Conservation (phyloP, 2,329 filamentous ascomycete genomes). For the Neofusicoccum cordaticola region DNA sequence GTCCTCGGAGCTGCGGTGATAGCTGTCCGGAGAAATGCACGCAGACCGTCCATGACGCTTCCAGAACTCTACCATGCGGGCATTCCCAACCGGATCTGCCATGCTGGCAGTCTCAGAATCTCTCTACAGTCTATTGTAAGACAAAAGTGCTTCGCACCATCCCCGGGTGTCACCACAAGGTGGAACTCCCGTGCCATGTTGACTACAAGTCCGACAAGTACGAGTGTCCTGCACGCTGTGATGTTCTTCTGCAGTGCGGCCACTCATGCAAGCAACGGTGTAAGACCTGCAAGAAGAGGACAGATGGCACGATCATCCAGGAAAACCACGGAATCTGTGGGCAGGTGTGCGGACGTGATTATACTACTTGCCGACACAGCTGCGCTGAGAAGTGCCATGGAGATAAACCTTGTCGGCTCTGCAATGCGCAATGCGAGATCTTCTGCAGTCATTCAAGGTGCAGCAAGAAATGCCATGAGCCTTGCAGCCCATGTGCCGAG, state of each 20-base stretch:
- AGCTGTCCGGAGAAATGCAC: constrained; percentile 25
- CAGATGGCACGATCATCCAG: constrained; percentile 18
- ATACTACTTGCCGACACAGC: constrained; percentile 55
- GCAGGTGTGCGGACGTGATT: constrained; percentile 50
- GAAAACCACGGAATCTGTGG: constrained; percentile 48
- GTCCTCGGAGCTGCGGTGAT: constrained; percentile 29
- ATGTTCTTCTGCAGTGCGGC: constrained; percentile 13
- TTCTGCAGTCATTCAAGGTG: constrained; percentile 58
- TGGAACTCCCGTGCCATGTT: constrained; percentile 49
- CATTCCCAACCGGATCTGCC: constrained; percentile 24
- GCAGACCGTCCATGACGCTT: constrained; percentile 19
- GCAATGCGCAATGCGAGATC: constrained; percentile 52
- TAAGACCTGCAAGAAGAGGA: constrained; percentile 27
- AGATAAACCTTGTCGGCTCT: constrained; percentile 47
- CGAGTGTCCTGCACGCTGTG: constrained; percentile 52
- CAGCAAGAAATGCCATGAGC: constrained; percentile 54
- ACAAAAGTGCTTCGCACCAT: constrained; percentile 48
- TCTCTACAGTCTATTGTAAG: constrained; percentile 49
- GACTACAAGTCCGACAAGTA: constrained; percentile 46
- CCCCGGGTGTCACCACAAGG: constrained; percentile 55
- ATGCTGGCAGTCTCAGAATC: constrained; percentile 40
- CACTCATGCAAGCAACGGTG: background rate
- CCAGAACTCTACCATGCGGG: constrained; percentile 29
- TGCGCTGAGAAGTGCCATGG: constrained; percentile 56
- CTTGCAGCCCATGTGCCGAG: constrained; percentile 61